These are phyloP conservation scores for Ormosia semicastrata DNA, from an alignment of 306 rosid genomes.

Conservation along the genomic window DNA sequence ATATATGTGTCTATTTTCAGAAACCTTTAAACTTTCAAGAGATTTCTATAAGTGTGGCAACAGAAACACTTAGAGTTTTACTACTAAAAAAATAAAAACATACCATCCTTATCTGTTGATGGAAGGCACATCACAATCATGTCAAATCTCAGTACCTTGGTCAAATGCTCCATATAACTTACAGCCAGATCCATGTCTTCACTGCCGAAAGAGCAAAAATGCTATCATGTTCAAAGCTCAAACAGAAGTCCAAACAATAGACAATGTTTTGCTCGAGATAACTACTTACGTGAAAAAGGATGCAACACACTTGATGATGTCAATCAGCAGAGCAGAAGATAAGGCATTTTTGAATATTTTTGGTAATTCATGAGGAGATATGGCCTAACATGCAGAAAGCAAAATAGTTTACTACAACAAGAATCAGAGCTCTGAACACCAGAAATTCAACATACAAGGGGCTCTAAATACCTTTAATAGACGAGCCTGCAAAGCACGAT, in stretches of 20 bases:
- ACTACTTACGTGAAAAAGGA: conserved; percentile 72
- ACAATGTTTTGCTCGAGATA: not conserved
- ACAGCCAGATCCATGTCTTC: conserved; percentile 72
- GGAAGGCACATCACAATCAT: conserved; percentile 77
- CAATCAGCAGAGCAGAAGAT: conserved; percentile 66
- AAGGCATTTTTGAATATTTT: conserved; percentile 84
- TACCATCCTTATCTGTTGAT: conserved; percentile 69
- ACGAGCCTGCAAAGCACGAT: conserved; percentile 56
- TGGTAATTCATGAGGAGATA: conserved; percentile 63
- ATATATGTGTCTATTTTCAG: not conserved
- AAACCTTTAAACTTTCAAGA: not conserved
- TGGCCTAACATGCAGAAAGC: conserved; percentile 45
- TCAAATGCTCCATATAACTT: conserved; percentile 63
- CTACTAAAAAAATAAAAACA: conserved; percentile 1
- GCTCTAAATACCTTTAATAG: conserved; percentile 62
- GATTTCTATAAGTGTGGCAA: not conserved
- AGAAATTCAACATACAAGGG: conserved; percentile 5
- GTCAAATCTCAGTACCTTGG: conserved; percentile 79
- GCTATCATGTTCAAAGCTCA: conserved; percentile 19
- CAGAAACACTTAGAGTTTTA: not conserved
- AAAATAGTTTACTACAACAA: conserved; percentile 6
- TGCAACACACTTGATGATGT: conserved; percentile 75
- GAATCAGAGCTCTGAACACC: conserved; percentile 7
- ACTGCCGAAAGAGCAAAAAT: conserved; percentile 46
- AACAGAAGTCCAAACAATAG: not conserved